Percentiles rank a stretch among this genome's conserved stretches.
Evolutionary conservation across 1,284 basidiomycete species (phyloP).

Genomic region (Phellopilus nigrolimitatus): DNA sequence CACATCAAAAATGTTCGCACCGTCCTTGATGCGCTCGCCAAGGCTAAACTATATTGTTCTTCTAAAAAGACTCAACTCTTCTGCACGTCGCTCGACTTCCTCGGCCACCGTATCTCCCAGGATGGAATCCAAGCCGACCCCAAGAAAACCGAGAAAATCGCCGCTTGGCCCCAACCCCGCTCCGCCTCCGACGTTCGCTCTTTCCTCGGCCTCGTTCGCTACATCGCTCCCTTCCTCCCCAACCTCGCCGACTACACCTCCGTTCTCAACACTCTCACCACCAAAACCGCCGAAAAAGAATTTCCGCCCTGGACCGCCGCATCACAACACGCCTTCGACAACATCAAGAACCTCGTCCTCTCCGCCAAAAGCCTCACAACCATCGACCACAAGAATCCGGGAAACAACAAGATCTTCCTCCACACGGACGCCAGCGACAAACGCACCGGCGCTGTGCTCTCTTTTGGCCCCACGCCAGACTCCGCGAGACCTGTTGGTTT

Average conservation of each 20-base stretch:
- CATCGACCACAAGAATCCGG: conserved; percentile 31
- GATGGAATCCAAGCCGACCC: conserved; percentile 32
- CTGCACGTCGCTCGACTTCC: conserved; percentile 27
- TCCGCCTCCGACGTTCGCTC: conserved; percentile 28
- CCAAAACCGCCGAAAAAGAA: conserved; percentile 22
- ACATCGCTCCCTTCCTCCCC: conserved; percentile 33
- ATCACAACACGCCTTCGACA: conserved; percentile 34
- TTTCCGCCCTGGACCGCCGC: conserved; percentile 32
- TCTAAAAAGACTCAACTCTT: conserved; percentile 32
- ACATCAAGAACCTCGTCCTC: conserved; percentile 33
- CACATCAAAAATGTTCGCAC: conserved; percentile 31
- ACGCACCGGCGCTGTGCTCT: conserved; percentile 31
- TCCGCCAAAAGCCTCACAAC: conserved; percentile 28
- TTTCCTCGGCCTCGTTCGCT: conserved; percentile 37
- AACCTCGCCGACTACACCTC: conserved; percentile 30
- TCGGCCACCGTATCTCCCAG: conserved; percentile 33
- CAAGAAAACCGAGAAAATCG: conserved; percentile 30
- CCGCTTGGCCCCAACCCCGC: conserved; percentile 34
- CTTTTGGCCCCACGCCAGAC: conserved; percentile 30
- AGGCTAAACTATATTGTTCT: conserved; percentile 26
- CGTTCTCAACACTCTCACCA: conserved; percentile 32
- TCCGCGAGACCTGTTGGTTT: conserved; percentile 31
- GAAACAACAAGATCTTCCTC: conserved; percentile 33
- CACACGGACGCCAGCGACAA: conserved; percentile 33
- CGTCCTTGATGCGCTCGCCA: conserved; percentile 27